Evolutionary conservation across 192 early-diverging fungal genomes (phyloP), one percentile per base, ranked within the genome.

Genomic region (Gryganskiella cystojenkinii): DNA sequence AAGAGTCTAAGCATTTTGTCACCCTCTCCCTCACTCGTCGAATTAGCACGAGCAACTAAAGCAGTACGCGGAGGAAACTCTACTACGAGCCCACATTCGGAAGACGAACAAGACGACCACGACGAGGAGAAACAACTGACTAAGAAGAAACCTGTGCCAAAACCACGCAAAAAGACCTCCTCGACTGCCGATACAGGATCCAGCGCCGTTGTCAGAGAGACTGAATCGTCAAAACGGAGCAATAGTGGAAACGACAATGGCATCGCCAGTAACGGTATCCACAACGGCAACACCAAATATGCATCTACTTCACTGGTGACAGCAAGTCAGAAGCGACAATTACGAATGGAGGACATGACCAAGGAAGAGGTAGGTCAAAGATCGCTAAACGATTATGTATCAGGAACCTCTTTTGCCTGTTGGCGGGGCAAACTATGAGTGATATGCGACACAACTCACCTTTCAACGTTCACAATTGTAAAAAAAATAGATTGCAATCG

Each of bases 61-160:
- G 24, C n/a, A n/a, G 51, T 62, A 45, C 15, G 49, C 25, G 15
- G 35, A 52, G 30, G 24, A 2, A 2, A n/a, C 19, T 2, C 27
- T n/a, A 55, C 8, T 33, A 33, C 19, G 35, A 9, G 19, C 55
- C 35, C 33, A 11, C 37, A 24, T 20, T n/a, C 33, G 8, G 13
- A 37, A 6, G 10, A 40, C 33, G 30, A 31, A 17, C 15, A 15
- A 13, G 47, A 70, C 19, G 35, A 62, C 20, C 9, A 30, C 19
- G 56, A 62, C 54, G 44, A 71, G 37, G 42, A 70, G 7, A 43
- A 69, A 0, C 24, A 70, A 27, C n/a, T 13, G 37, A 28, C 7
- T 50, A 47, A 33, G 56, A 54, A 71, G 27, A 51, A 71, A 33
- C 55, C 49, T 20, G 44, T 57, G 43, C 61, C 70, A 5, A 56